Conservation (phyloP, 1,284 basidiomycete species). For the Kalmanozyma brasiliensis region DNA sequence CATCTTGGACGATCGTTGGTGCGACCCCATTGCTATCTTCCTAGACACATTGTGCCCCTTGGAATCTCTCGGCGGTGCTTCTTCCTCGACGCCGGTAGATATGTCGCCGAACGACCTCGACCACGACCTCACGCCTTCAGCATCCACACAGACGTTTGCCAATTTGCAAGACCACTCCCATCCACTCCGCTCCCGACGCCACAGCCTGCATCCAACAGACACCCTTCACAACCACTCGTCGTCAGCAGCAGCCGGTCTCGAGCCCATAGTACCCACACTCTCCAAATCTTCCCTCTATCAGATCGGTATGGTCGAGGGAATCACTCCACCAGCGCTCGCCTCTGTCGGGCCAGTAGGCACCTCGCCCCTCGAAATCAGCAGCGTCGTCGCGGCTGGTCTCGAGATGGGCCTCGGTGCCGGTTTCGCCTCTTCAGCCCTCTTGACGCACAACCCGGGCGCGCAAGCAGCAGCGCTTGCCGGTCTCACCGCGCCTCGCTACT, state of each 20-base stretch:
- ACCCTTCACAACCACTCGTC: slow-evolving; percentile 1
- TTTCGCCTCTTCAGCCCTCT: slow-evolving; percentile 50
- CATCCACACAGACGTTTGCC: slow-evolving; percentile 34
- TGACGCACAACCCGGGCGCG: slow-evolving; percentile 29
- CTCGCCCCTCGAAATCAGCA: slow-evolving; percentile 37
- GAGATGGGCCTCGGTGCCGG: slow-evolving; percentile 57
- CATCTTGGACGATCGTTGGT: too few relatives aligned
- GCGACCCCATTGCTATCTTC: too few relatives aligned
- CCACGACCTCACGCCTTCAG: slow-evolving; percentile 40
- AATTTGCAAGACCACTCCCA: slow-evolving; percentile 32
- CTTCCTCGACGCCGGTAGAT: too few relatives aligned
- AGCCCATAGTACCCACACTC: slow-evolving; percentile 23
- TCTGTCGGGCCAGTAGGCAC: slow-evolving; percentile 28
- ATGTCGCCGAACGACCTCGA: slow-evolving; percentile 17
- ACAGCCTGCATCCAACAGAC: slow-evolving; percentile 3
- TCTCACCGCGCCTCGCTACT: slow-evolving; percentile 49
- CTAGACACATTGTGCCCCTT: too few relatives aligned
- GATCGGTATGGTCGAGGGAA: slow-evolving; percentile 44
- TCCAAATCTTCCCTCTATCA: slow-evolving; percentile 37
- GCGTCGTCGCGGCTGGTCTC: slow-evolving; percentile 54
- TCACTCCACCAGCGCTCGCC: slow-evolving; percentile 37
- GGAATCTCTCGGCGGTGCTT: too few relatives aligned
- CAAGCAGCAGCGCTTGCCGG: slow-evolving; percentile 26
- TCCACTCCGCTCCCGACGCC: slow-evolving; percentile 16
- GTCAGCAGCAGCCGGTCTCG: slow-evolving; percentile 7